Percentiles rank a stretch among this genome's conserved stretches.
Evolutionary conservation across 2,329 filamentous ascomycete species (phyloP).

Genomic region (Cercospora sesami): DNA sequence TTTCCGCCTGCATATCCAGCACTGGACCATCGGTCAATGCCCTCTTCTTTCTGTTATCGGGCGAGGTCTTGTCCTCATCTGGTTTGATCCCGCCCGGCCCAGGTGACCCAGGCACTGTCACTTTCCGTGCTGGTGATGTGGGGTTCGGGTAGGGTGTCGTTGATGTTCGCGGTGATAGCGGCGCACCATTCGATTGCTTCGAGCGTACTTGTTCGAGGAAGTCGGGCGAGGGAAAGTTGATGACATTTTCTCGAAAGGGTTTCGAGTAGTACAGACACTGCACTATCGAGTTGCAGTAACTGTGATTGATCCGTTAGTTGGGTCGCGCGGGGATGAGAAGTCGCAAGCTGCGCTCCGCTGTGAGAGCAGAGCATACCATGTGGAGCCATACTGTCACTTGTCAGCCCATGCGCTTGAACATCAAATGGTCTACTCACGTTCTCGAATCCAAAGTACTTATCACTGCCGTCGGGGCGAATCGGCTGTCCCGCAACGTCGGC

Average conservation of each 20-base stretch:
- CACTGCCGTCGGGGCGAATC: constrained; percentile 81
- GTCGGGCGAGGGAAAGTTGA: constrained; percentile 79
- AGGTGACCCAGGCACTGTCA: constrained; percentile 55
- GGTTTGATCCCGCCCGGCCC: constrained; percentile 63
- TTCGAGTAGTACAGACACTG: constrained; percentile 96
- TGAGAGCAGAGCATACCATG: constrained; percentile 66
- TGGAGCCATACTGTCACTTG: constrained; percentile 80
- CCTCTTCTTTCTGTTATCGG: constrained; percentile 97
- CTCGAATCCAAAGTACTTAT: constrained; percentile 98
- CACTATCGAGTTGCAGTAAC: constrained; percentile 97
- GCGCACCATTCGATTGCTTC: constrained; percentile 29
- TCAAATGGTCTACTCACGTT: constrained; percentile 68
- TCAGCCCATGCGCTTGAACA: constrained; percentile 11
- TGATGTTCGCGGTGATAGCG: constrained; percentile 39
- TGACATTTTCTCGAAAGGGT: constrained; percentile 87
- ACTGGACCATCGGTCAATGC: constrained; percentile 86
- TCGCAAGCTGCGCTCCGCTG: neutral
- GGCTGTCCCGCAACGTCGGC: constrained; percentile 73
- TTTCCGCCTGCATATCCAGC: constrained; percentile 79
- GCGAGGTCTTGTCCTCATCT: constrained; percentile 91
- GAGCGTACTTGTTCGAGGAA: constrained; percentile 68
- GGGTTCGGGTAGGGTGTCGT: constrained; percentile 41
- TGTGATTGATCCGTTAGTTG: constrained; percentile 44
- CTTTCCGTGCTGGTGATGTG: constrained; percentile 46
- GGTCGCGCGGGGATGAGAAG: neutral